Evolutionary conservation across 2,329 filamentous ascomycete genomes (phyloP).

Genomic region (Plectosphaerella plurivora): DNA sequence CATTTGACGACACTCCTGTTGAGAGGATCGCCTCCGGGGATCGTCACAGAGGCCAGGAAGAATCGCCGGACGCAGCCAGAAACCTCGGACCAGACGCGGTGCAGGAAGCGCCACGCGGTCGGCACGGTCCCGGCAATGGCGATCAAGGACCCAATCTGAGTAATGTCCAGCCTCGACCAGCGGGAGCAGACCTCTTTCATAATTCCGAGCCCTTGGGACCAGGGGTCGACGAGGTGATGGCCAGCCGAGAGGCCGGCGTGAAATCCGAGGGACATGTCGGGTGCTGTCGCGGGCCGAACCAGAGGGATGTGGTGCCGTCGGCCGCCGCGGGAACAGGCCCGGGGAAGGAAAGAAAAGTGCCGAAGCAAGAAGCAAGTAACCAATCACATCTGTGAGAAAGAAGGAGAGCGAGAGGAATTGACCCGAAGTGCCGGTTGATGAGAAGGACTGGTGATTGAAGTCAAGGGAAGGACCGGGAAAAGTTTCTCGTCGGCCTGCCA

Average conservation of each 20-base stretch:
- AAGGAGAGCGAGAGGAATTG: too few relatives aligned
- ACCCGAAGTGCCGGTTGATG: too few relatives aligned
- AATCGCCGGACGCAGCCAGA: slow-evolving; percentile 35
- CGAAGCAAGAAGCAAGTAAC: too few relatives aligned
- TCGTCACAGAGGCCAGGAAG: slow-evolving; percentile 38
- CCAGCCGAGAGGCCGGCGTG: slow-evolving; percentile 8
- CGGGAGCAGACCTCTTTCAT: slow-evolving; percentile 30
- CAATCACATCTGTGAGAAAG: too few relatives aligned
- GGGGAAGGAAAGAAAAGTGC: too few relatives aligned
- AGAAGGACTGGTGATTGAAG: too few relatives aligned
- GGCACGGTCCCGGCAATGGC: slow-evolving; percentile 38
- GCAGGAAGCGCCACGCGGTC: slow-evolving; percentile 31
- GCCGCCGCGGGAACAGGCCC: too few relatives aligned
- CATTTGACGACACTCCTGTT: slow-evolving; percentile 40
- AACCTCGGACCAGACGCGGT: slow-evolving; percentile 27
- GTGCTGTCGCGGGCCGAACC: too few relatives aligned
- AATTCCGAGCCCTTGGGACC: slow-evolving; percentile 25
- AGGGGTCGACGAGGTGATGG: slow-evolving; percentile 19
- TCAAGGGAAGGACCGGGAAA: too few relatives aligned
- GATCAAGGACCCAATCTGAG: slow-evolving; percentile 37
- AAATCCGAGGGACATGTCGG: background rate
- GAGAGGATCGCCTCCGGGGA: slow-evolving; percentile 38
- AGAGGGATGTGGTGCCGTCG: too few relatives aligned
- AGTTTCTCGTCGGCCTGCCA: too few relatives aligned
- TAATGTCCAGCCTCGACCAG: slow-evolving; percentile 41